phyloP scores from a whole-genome alignment of 441 rosid genomes.

The Erodium texanum region DNA sequence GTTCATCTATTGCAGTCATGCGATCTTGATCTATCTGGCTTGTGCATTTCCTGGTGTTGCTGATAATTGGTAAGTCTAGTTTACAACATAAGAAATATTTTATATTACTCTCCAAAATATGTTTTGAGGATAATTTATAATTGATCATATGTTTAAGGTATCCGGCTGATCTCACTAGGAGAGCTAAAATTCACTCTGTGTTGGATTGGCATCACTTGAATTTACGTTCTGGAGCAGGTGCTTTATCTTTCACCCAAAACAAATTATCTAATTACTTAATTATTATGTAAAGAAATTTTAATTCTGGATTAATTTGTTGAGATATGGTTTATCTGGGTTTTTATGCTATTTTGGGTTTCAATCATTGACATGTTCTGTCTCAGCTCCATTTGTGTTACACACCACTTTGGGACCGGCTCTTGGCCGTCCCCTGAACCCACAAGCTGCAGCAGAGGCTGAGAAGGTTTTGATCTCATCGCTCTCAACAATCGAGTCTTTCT shows the following conservation, averaged over 20 bases:
- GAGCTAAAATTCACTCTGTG: conserved; percentile 75
- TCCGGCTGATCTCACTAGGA: conserved; percentile 68
- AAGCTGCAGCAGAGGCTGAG: conserved; percentile 62
- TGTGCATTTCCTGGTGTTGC: conserved; percentile 71
- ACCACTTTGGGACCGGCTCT: conserved; percentile 43
- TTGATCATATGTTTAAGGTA: conserved; percentile 35
- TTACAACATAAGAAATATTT: no score
- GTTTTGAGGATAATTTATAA: no score
- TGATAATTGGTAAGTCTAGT: conserved; percentile 61
- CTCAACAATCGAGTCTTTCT: conserved; percentile 49
- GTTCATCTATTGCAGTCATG: conserved; percentile 46
- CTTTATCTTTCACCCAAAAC: not conserved
- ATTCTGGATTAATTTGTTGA: not conserved
- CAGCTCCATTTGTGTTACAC: conserved; percentile 45
- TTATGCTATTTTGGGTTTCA: not conserved
- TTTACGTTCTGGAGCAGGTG: conserved; percentile 74
- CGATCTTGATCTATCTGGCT: conserved; percentile 70
- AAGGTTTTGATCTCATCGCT: conserved; percentile 47
- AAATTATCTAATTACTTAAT: no score
- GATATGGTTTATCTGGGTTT: not conserved
- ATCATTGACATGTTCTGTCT: conserved; percentile 15
- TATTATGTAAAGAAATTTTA: no score
- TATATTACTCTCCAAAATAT: no score
- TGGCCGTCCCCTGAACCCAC: conserved; percentile 45
- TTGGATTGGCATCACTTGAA: conserved; percentile 92